Evolutionary conservation across 129 eudicot species (phyloP).

Genomic region (Chrysanthemum lavandulifolium): DNA sequence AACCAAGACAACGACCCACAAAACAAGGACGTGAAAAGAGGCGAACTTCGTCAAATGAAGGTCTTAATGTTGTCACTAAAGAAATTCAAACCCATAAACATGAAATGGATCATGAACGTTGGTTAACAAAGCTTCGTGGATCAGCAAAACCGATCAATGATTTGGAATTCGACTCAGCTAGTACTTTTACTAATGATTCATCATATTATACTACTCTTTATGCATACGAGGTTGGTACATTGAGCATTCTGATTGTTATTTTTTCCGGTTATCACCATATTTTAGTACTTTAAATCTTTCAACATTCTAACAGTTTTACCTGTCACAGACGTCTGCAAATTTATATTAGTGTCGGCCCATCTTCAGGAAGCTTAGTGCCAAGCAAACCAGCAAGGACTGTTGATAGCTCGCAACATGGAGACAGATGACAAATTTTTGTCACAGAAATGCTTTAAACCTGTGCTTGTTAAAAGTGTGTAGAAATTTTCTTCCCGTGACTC

Average conservation of each 20-base stretch:
- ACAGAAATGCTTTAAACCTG: background rate
- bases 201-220: constrained; percentile 30
- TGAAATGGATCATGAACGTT: constrained; percentile 35
- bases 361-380: no score
- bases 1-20: constrained; percentile 60
- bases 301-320: background rate
- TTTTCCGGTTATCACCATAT: constrained; percentile 1
- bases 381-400: no score
- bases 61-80: constrained; percentile 22
- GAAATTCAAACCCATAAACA: constrained; percentile 13
- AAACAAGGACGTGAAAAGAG: constrained; percentile 35
- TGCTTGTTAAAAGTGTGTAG: background rate
- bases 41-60: constrained; percentile 42
- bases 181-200: constrained; percentile 15
- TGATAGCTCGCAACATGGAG: no score
- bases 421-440: constrained; percentile 4
- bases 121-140: constrained; percentile 38
- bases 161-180: constrained; percentile 15
- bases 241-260: background rate
- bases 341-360: constrained; percentile 17
- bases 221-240: constrained; percentile 32
- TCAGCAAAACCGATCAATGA: constrained; percentile 37
- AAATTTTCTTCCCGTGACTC: no score
- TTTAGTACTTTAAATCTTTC: constrained; percentile 2
- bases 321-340: constrained; percentile 23